Evolutionary conservation across 768 basidiomycete species (phyloP), one percentile per base, ranked within the genome.

Genomic region (Leccinum broughii): DNA sequence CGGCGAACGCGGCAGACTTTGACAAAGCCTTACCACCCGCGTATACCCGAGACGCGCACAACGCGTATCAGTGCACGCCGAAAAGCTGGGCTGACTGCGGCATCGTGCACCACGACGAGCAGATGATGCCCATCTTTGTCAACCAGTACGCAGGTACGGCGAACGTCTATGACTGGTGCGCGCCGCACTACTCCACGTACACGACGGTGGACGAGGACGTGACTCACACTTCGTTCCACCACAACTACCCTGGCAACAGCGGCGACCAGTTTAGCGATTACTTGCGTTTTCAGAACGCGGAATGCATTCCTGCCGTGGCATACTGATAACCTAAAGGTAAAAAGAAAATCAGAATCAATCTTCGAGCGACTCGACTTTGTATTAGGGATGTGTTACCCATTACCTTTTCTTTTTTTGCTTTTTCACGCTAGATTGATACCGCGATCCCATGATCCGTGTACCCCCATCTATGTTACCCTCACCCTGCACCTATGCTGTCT

Each of bases 1-100:
- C n/a, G n/a, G n/a, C n/a, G n/a, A n/a, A n/a, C n/a, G n/a, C n/a
- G 10, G 20, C 44, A 13, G 41, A 61, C 15, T 63, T 68, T 35
- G 64, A 60, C 37, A 54, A 60, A 24, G 61, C 14, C 2, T 20
- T 69, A 10, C n/a, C 55, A 14, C 34, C 57, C 8, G 15, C 39
- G 30, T 70, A 70, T 56, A 22, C 55, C 55, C 51, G 65, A 59
- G 64, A 65, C 26, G 20, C 56, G 11, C 62, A 68, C 32, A 56
- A 63, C 50, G 52, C 62, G 48, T 75, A 74, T 56, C 14, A 46
- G 49, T 62, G 60, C 41, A 55, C 61, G 35, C 65, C 70, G 2
- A 75, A 72, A 62, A 65, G 63, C 53, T 74, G 72, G 72, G 53
- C 68, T 0, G 72, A 73, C 34, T 68, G 64, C 20, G 41, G 60